Percentiles rank a stretch among this genome's conserved stretches.
phyloP scores from a whole-genome alignment of 805 yeast species.

The Candida vartiovaarae region DNA sequence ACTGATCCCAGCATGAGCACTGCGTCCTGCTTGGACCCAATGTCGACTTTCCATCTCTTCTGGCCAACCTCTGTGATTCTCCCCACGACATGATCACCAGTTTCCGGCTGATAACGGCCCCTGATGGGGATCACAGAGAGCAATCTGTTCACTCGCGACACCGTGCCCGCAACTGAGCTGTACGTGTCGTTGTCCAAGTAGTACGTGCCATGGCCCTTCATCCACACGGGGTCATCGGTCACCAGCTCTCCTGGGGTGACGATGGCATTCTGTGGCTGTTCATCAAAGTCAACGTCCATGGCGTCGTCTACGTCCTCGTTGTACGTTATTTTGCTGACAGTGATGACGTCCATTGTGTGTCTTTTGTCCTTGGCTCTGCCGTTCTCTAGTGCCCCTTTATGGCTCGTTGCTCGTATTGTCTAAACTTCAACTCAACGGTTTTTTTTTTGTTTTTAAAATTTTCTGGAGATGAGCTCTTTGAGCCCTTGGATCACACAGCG shows the following conservation, averaged over 20 bases:
- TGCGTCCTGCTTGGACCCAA: constrained; percentile 93
- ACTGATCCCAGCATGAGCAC: constrained; percentile 90
- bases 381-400: too few relatives aligned
- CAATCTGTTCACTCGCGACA: constrained; percentile 78
- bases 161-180: constrained; percentile 89
- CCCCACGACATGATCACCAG: constrained; percentile 95
- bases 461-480: too few relatives aligned
- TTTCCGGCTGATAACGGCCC: constrained; percentile 87
- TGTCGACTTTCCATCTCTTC: constrained; percentile 94
- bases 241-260: constrained; percentile 96
- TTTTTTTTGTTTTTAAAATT: too few relatives aligned
- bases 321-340: constrained; percentile 2
- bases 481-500: too few relatives aligned
- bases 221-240: constrained; percentile 95
- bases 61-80: constrained; percentile 90
- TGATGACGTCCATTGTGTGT: too few relatives aligned
- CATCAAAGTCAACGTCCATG: constrained; percentile 8
- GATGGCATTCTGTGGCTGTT: constrained; percentile 30
- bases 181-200: constrained; percentile 66
- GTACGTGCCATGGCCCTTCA: constrained; percentile 98
- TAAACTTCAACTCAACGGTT: too few relatives aligned
- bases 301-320: constrained; percentile 13
- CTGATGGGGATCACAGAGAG: constrained; percentile 79
- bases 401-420: too few relatives aligned
- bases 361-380: too few relatives aligned